phyloP scores from a whole-genome alignment of 306 rosid genomes.

The Quercus alba region DNA sequence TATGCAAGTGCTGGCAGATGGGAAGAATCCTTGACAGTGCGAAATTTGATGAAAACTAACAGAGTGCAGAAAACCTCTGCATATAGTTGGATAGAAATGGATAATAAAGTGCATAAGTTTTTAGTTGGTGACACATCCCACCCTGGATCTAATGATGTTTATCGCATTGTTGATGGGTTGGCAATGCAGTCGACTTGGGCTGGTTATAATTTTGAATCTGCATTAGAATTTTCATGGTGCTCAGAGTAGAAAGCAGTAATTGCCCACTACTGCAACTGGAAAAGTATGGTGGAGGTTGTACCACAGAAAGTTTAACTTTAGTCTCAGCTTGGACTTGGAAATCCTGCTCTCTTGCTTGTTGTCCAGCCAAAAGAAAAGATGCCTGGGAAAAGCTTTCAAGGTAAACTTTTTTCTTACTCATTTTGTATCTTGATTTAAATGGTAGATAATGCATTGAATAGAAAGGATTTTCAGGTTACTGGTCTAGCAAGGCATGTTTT shows the following conservation, averaged over 20 bases:
- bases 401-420: not conserved
- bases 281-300: not conserved
- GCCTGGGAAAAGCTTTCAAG: not conserved
- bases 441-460: not conserved
- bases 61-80: not conserved
- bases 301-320: not conserved
- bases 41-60: not conserved
- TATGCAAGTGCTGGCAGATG: not conserved
- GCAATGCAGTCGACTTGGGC: not conserved
- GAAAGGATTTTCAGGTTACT: not conserved
- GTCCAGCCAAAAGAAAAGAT: not conserved
- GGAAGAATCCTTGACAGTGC: not conserved
- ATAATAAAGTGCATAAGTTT: not conserved
- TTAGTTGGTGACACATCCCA: constrained; percentile 1
- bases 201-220: not conserved
- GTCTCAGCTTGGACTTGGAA: not conserved
- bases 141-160: not conserved
- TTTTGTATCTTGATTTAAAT: not conserved
- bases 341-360: not conserved
- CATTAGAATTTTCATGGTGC: not conserved
- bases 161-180: not conserved
- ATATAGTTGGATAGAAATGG: not conserved
- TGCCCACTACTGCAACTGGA: not conserved
- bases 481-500: not conserved
- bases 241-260: not conserved